These are phyloP conservation scores for Microstroma glucosiphilum DNA, from an alignment of 1,284 basidiomycete genomes.

Conservation along the genomic window DNA sequence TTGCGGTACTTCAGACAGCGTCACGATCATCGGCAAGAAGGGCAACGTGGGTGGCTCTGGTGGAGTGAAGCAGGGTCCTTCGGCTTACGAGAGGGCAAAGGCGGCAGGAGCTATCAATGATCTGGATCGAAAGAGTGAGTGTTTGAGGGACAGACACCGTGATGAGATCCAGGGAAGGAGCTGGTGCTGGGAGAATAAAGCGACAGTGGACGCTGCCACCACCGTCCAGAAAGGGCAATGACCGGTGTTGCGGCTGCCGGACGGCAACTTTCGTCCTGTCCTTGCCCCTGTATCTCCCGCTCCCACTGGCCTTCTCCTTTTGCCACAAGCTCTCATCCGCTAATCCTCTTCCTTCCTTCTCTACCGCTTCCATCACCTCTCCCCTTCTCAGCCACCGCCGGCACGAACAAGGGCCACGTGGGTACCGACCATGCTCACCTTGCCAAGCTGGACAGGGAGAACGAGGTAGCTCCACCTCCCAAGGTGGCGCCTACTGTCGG, in stretches of 20 bases:
- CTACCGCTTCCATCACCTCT: neutral
- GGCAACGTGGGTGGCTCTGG: slow-evolving; percentile 60
- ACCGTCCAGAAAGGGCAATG: no score
- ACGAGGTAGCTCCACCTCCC: slow-evolving; percentile 88
- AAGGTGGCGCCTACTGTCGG: slow-evolving; percentile 76
- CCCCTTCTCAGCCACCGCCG: slow-evolving; percentile 25
- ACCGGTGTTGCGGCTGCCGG: no score
- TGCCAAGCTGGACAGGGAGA: slow-evolving; percentile 53
- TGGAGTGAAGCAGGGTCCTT: slow-evolving; percentile 58
- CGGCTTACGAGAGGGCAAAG: slow-evolving; percentile 50
- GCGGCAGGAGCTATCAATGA: slow-evolving; percentile 54
- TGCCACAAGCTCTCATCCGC: no score
- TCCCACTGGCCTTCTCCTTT: neutral
- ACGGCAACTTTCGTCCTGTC: neutral
- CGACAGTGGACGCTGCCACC: no score
- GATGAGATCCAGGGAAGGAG: no score
- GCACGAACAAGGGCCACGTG: slow-evolving; percentile 42
- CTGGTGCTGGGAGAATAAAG: no score
- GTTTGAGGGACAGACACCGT: neutral
- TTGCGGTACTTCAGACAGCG: slow-evolving; percentile 20
- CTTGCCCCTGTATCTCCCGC: neutral
- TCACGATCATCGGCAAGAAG: slow-evolving; percentile 68
- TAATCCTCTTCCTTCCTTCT: neutral
- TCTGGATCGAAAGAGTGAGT: slow-evolving; percentile 53
- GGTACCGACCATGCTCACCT: slow-evolving; percentile 47